A percentile compares a stretch with the other conserved stretches of the same genome.
Evolutionary conservation across 2,329 filamentous ascomycete species (phyloP).

Genomic region (Fusarium tupiense): DNA sequence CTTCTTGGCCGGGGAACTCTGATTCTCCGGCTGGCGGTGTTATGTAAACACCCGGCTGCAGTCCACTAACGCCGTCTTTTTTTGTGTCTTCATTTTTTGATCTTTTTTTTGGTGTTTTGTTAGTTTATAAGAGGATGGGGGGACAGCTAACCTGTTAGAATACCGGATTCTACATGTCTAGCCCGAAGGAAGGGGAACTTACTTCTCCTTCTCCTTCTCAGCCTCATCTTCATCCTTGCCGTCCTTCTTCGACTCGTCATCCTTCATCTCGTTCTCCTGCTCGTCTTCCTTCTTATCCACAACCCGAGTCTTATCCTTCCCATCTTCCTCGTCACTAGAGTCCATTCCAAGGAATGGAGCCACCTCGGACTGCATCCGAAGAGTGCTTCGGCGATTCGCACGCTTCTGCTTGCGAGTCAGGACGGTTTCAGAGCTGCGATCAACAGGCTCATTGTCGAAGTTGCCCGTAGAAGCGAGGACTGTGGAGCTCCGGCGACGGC

Average conservation of each 20-base stretch:
- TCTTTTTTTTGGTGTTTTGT: not conserved
- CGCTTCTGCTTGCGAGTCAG: not conserved
- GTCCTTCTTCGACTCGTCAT: not conserved
- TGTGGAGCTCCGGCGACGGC: not conserved
- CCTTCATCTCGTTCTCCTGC: not conserved
- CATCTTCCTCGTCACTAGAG: not conserved
- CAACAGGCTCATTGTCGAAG: not conserved
- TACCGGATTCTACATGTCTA: not conserved
- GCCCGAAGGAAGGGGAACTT: not conserved
- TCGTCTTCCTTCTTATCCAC: not conserved
- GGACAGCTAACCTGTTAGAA: not conserved
- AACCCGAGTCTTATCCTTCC: accelerated
- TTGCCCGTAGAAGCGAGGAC: not conserved
- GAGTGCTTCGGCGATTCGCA: not conserved
- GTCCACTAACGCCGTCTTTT: not conserved
- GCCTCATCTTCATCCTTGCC: not conserved
- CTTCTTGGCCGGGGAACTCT: not conserved
- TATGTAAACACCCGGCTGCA: not conserved
- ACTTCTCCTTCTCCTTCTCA: not conserved
- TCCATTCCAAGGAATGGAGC: not conserved
- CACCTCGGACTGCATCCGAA: not conserved
- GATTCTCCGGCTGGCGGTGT: not conserved
- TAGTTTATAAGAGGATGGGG: not conserved
- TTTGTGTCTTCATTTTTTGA: not conserved
- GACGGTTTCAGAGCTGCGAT: not conserved